Percentiles rank a stretch among this genome's conserved stretches.
phyloP scores from a whole-genome alignment of 257 asterid species.

The Oldenlandia corymbosa region DNA sequence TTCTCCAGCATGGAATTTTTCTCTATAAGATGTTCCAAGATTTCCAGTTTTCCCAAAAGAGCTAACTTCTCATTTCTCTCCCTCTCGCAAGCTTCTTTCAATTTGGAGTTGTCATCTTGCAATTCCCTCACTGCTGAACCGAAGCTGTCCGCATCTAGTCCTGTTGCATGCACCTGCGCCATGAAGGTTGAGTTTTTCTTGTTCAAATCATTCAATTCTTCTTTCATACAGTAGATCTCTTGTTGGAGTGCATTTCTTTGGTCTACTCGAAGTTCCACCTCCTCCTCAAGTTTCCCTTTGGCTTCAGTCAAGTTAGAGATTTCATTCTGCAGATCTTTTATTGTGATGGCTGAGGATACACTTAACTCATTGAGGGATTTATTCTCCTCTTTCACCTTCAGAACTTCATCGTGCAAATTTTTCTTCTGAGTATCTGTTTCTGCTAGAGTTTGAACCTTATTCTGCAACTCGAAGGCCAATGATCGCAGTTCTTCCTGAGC shows the following conservation, averaged over 20 bases:
- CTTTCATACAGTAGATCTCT: conserved; percentile 87
- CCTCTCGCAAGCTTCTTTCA: conserved; percentile 49
- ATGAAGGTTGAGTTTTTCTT: conserved; percentile 44
- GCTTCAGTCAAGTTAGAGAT: conserved; percentile 53
- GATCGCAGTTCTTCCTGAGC: conserved; percentile 84
- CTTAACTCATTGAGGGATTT: conserved; percentile 53
- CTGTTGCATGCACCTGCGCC: conserved; percentile 63
- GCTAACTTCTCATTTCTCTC: conserved; percentile 58
- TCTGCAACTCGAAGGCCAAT: conserved; percentile 66
- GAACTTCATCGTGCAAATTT: conserved; percentile 62
- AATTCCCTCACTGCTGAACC: conserved; percentile 57
- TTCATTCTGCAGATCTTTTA: conserved; percentile 61
- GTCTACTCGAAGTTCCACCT: conserved; percentile 82
- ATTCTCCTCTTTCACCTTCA: conserved; percentile 65
- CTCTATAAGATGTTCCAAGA: conserved; percentile 74
- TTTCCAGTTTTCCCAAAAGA: conserved; percentile 61
- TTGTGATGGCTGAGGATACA: conserved; percentile 56
- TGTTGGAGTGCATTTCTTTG: conserved; percentile 93
- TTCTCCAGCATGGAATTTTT: conserved; percentile 77
- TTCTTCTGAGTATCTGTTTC: conserved; percentile 51
- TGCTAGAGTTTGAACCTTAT: conserved; percentile 51
- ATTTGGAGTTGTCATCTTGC: conserved; percentile 49
- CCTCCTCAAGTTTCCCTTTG: conserved; percentile 68
- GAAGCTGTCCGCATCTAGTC: conserved; percentile 53
- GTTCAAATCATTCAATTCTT: conserved; percentile 67